phyloP scores from a whole-genome alignment of 2,329 filamentous ascomycete genomes.

The Hypoxylon rubiginosum region DNA sequence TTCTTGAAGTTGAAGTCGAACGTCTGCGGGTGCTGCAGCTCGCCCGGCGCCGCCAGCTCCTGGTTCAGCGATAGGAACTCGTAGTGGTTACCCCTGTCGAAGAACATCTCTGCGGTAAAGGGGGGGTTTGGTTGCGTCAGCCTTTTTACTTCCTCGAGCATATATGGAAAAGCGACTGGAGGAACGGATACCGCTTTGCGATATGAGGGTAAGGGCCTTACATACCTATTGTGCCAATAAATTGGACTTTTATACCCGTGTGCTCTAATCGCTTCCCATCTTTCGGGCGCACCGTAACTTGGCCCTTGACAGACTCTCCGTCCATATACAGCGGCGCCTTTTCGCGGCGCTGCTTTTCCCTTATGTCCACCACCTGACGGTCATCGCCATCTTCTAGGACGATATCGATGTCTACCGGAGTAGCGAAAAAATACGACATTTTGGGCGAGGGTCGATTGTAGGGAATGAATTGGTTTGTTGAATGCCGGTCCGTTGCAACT shows the following conservation, averaged over 20 bases:
- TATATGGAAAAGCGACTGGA: background rate
- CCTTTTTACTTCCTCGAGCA: background rate
- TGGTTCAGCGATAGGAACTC: conserved; percentile 98
- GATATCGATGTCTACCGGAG: conserved; percentile 98
- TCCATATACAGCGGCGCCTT: conserved; percentile 98
- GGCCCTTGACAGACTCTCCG: conserved; percentile 97
- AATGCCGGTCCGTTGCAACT: conserved; percentile 4
- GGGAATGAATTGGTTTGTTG: conserved; percentile 24
- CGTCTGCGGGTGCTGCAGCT: conserved; percentile 98
- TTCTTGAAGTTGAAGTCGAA: conserved; percentile 99
- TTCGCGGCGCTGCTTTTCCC: conserved; percentile 97
- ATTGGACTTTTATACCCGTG: conserved; percentile 99
- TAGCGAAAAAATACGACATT: conserved; percentile 99
- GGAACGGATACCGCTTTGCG: background rate
- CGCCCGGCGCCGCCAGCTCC: conserved; percentile 94
- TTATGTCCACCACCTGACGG: conserved; percentile 93
- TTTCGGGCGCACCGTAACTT: conserved; percentile 94
- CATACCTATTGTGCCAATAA: conserved; percentile 96
- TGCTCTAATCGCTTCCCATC: conserved; percentile 98
- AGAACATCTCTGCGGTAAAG: conserved; percentile 88
- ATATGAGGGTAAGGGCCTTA: conserved; percentile 17
- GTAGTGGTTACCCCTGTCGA: conserved; percentile 98
- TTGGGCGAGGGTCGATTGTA: conserved; percentile 28
- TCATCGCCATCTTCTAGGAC: conserved; percentile 96
- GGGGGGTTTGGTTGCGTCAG: background rate